phyloP scores from a whole-genome alignment of 257 asterid genomes.

The Perilla frutescens region DNA sequence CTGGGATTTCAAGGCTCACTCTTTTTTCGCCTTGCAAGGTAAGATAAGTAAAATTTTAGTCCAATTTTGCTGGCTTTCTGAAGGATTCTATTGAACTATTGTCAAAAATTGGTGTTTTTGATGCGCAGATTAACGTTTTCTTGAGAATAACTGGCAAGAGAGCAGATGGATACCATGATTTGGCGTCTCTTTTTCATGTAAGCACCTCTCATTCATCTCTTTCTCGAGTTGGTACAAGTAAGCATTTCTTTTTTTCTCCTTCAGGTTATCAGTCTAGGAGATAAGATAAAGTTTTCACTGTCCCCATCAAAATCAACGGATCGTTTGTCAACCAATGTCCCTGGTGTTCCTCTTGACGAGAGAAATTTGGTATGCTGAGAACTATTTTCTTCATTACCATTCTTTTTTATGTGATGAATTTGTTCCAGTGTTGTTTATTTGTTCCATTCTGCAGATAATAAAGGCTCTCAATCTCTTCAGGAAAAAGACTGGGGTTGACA shows the following conservation, averaged over 20 bases:
- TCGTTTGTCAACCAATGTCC: slow-evolving; percentile 74
- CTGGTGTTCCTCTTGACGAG: slow-evolving; percentile 88
- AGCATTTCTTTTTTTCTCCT: slow-evolving; percentile 10
- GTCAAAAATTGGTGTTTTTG: slow-evolving; percentile 22
- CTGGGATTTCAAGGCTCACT: slow-evolving; percentile 78
- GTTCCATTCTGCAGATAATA: slow-evolving; percentile 73
- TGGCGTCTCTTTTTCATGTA: slow-evolving; percentile 94
- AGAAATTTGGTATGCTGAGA: slow-evolving; percentile 65
- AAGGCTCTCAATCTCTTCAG: slow-evolving; percentile 95
- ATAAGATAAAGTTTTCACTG: slow-evolving; percentile 80
- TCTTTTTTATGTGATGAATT: slow-evolving; percentile 1
- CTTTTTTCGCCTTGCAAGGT: slow-evolving; percentile 98
- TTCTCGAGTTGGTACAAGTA: too few species aligned
- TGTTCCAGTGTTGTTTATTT: background rate
- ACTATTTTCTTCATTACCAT: slow-evolving; percentile 20
- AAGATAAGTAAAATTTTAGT: slow-evolving; percentile 33
- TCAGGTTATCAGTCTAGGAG: slow-evolving; percentile 96
- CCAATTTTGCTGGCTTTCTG: background rate
- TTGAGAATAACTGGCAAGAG: slow-evolving; percentile 78
- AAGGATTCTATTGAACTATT: slow-evolving; percentile 5
- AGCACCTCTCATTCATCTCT: slow-evolving; percentile 31
- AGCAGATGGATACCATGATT: slow-evolving; percentile 82
- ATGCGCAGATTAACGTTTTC: slow-evolving; percentile 70
- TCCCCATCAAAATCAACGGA: slow-evolving; percentile 84
- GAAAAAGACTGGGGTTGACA: slow-evolving; percentile 79